Evolutionary conservation across 805 yeast genomes (phyloP), one percentile per base, ranked within the genome.

Genomic region (Metschnikowia orientalis): DNA sequence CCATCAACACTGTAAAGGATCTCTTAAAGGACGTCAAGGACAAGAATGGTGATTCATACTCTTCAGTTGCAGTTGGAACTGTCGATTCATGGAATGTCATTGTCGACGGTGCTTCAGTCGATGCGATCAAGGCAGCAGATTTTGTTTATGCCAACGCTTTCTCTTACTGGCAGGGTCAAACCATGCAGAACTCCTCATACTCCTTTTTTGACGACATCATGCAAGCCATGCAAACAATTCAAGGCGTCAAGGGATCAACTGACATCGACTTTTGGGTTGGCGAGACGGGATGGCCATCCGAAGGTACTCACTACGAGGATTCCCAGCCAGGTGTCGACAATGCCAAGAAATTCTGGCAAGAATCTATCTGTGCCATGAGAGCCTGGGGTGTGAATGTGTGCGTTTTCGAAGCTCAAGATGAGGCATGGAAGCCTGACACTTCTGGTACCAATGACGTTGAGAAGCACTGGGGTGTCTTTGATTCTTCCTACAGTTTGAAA

Each of bases 81-180:
- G 97, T 87, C 45, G 97, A 90, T 64, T 88, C 97, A 2, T 90
- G 97, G 97, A 85, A 90, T 61, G 72, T 84, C 42, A 61, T 85
- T 42, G 95, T 88, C 47, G 95, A 86, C 53, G 92, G 82, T 52
- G 77, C 70, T 47, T 69, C 80, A 45, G 50, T 63, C 32, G 75
- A 81, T 16, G 95, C 83, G 36, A 79, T 90, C 56, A 51, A 76
- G 59, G 89, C 87, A 32, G 69, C 94, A 29, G 97, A 90, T 60
- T 69, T 86, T 51, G 78, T 88, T 41, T 83, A 81, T 59, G 95
- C 95, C 54, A 90, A 90, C 58, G 97, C 96, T 31, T 90, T 90
- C 75, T 85, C 97, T 6, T 90, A 89, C 80, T 90, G 97, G 97
- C 97, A 90, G 71, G 97, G 97, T 26, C 97, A 88, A 70, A 73